Evolutionary conservation across 148 eudicot genomes (phyloP).

Genomic region (Persicaria tinctoria): DNA sequence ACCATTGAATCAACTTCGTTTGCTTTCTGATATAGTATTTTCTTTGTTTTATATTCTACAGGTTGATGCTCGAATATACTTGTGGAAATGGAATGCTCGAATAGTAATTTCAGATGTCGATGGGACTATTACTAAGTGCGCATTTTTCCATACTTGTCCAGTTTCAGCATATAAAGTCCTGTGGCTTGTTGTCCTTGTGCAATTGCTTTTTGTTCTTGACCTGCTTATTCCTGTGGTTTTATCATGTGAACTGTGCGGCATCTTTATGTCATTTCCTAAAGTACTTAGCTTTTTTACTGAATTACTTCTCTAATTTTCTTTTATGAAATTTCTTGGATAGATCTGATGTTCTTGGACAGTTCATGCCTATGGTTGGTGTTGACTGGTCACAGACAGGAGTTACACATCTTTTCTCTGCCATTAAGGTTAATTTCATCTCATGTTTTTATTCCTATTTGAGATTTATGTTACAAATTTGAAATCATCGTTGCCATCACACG

Average conservation of each 20-base stretch:
- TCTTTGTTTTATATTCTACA: slow-evolving; percentile 19
- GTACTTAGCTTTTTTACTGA: not conserved
- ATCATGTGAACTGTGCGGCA: not conserved
- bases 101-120: slow-evolving; percentile 96
- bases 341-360: slow-evolving; percentile 96
- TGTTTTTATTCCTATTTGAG: not conserved
- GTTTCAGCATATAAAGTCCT: not conserved
- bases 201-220: not conserved
- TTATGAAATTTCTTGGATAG: slow-evolving; percentile 27
- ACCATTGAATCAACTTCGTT: not conserved
- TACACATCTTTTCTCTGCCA: slow-evolving; percentile 88
- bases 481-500: not conserved
- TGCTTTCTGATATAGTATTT: not conserved
- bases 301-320: slow-evolving; percentile 5
- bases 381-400: slow-evolving; percentile 99
- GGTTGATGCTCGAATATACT: slow-evolving; percentile 89
- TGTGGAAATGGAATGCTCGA: slow-evolving; percentile 88
- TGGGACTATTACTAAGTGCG: slow-evolving; percentile 97
- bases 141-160: not conserved
- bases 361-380: slow-evolving; percentile 95
- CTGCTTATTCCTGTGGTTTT: not conserved
- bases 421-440: slow-evolving; percentile 50
- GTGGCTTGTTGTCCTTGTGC: not conserved
- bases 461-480: not conserved
- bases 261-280: not conserved